phyloP scores from a whole-genome alignment of 208 protist genomes.

The Dictyostelium gargantuum region DNA sequence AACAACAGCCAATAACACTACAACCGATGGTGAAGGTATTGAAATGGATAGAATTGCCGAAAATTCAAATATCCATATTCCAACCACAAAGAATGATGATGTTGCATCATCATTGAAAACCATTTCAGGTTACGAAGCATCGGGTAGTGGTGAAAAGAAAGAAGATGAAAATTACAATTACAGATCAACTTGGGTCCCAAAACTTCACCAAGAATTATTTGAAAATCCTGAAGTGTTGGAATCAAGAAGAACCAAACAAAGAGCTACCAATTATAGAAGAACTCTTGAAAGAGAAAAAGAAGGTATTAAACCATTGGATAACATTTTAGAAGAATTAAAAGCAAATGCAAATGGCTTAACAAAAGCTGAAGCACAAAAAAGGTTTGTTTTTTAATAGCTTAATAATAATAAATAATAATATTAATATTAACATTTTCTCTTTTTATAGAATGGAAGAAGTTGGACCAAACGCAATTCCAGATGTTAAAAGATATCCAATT shows the following conservation, averaged over 20 bases:
- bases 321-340: conserved; percentile 25
- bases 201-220: conserved; percentile 19
- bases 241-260: not conserved
- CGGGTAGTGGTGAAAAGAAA: not conserved
- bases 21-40: not conserved
- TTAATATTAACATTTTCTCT: not conserved
- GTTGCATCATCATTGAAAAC: conserved; percentile 4
- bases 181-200: conserved; percentile 12
- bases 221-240: not conserved
- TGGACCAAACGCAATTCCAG: conserved; percentile 75
- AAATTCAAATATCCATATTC: not conserved
- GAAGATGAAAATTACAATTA: not conserved
- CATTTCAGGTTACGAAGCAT: conserved; percentile 18
- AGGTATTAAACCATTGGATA: conserved; percentile 18
- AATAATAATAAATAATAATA: not conserved
- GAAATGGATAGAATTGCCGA: not conserved
- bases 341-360: conserved; percentile 23
- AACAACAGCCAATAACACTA: too few relatives aligned
- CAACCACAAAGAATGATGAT: not conserved
- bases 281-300: conserved; percentile 39
- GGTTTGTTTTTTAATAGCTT: not conserved
- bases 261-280: conserved; percentile 31
- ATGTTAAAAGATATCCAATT: conserved; percentile 72
- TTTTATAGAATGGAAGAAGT: conserved; percentile 48
- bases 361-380: conserved; percentile 38